Evolutionary conservation across 2,329 filamentous ascomycete species (phyloP), one percentile per base, ranked within the genome.

Genomic region (Diaporthe sp.): DNA sequence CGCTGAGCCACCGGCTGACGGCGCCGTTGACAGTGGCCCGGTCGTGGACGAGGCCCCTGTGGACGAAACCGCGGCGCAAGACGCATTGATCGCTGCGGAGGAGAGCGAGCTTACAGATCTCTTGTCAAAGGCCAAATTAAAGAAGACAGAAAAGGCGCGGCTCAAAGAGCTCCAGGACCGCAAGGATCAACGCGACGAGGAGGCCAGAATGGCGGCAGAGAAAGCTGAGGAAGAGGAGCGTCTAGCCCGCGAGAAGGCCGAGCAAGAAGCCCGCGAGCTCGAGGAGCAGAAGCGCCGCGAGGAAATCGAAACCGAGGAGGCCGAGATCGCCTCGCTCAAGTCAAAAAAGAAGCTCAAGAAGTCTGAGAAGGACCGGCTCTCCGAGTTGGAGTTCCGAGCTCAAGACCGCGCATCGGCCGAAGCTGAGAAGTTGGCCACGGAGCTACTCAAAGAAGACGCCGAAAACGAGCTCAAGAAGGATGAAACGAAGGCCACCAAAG

Each of bases 361-460:
- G 46, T 25, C 73, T 25, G 75, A 77, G 39, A 77, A 44, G 22
- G 69, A 73, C 19, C 75, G 73, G 5, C 69, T 77, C 19, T 58
- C 75, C 13, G 75, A 77, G 12, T 31, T 77, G 46, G 70, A 73
- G 55, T 57, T 58, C 61, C 75, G 75, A 28, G 69, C 69, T 37
- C 61, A 73, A 39, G 70, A 71, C 25, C 69, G 75, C 13, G 75
- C 69, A 42, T 65, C 73, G n/a, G 62, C 62, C 28, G 69, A 73
- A 39, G 70, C 75, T 28, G 61, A 69, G 12, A 70, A 75, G 10
- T 25, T 75, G 62, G 73, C 58, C 17, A 62, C 72, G 37, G 69
- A 73, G 9, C 25, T 57, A 34, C 84, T 75, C 74, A 80, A 80
- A 80, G 81, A 79, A 80, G 77, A 78, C 19, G 78, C 77, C 13